These are phyloP conservation scores for Achaetomiella virescens DNA, from an alignment of 495 filamentous ascomycete species.

Conservation along the genomic window DNA sequence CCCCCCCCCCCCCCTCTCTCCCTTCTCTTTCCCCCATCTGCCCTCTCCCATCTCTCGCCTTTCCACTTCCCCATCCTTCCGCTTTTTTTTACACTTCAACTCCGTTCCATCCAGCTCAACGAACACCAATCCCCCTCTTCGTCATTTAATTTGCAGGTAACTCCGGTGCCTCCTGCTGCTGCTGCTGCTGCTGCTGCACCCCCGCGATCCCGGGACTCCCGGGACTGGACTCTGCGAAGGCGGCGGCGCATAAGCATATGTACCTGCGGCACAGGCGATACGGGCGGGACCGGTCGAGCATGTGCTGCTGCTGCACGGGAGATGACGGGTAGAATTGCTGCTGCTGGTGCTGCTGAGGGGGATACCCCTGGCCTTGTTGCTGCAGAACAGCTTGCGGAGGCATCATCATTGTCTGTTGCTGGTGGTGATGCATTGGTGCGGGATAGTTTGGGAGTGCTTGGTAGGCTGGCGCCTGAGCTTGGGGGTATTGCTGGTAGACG, in stretches of 20 bases:
- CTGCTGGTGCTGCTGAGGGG: background rate
- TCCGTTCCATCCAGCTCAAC: background rate
- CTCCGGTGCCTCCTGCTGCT: background rate
- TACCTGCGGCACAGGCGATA: background rate
- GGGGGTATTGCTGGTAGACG: background rate
- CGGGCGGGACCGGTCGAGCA: no score
- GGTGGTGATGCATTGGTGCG: slow-evolving; percentile 17
- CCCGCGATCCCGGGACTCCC: background rate
- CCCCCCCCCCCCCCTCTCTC: background rate
- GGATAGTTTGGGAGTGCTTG: slow-evolving; percentile 1
- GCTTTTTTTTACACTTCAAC: no score
- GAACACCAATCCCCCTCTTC: background rate
- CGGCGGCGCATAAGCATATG: background rate
- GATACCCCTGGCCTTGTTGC: background rate
- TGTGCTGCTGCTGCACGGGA: background rate
- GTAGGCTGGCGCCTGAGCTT: no score
- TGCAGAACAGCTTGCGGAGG: no score
- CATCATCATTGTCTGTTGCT: background rate
- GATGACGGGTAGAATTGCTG: background rate
- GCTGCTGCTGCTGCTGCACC: background rate
- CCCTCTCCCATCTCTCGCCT: background rate
- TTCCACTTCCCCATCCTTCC: no score
- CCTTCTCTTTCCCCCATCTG: background rate
- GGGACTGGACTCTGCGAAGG: background rate
- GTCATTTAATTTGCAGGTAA: background rate